A percentile compares a stretch with the other conserved stretches of the same genome.
Evolutionary conservation across 2,329 filamentous ascomycete genomes (phyloP).

Genomic region (Pestalotiopsis sp.): DNA sequence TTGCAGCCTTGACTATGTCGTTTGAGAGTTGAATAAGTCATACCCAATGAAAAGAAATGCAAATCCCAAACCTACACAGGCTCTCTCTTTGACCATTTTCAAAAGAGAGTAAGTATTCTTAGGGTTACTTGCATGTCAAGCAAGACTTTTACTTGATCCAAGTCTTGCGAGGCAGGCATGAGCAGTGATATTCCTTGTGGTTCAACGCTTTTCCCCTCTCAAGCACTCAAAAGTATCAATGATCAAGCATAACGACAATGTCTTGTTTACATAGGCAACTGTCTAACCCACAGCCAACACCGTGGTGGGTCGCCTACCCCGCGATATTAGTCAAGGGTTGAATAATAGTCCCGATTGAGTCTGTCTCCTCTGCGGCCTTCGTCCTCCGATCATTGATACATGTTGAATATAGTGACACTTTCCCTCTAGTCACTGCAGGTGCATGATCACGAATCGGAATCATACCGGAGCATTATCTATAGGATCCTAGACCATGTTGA

Average conservation of each 20-base stretch:
- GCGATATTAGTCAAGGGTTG: conserved; percentile 9
- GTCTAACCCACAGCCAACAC: not conserved
- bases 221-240: not conserved
- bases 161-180: too few relatives aligned
- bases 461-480: not conserved
- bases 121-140: too few relatives aligned
- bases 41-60: not conserved
- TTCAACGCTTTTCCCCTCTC: too few relatives aligned
- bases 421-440: not conserved
- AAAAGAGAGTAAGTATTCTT: too few relatives aligned
- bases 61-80: not conserved
- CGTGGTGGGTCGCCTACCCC: not conserved
- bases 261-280: not conserved
- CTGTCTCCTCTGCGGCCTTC: not conserved
- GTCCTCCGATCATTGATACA: not conserved
- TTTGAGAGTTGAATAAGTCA: not conserved
- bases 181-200: too few relatives aligned
- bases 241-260: not conserved
- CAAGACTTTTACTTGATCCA: too few relatives aligned
- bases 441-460: not conserved
- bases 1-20: not conserved
- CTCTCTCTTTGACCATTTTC: too few relatives aligned
- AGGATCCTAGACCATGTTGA: not conserved
- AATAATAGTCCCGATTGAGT: conserved; percentile 1
- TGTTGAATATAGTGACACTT: not conserved